These are phyloP conservation scores for Tubosaeta brunneosetosa DNA, from an alignment of 768 basidiomycete species.

Conservation along the genomic window DNA sequence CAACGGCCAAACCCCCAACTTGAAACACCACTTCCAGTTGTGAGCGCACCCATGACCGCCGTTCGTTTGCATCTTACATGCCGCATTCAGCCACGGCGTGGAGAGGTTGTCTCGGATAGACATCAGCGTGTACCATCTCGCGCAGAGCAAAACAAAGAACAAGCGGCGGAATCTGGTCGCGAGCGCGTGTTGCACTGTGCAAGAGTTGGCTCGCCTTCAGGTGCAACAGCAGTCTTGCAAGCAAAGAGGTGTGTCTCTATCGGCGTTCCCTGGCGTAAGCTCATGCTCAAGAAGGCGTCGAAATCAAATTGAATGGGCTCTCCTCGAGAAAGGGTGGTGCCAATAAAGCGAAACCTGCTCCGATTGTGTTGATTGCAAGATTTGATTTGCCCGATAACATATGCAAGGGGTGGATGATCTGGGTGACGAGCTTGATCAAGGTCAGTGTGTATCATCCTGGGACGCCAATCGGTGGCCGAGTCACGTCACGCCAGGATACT, in stretches of 20 bases:
- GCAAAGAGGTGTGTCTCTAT: conserved; percentile 39
- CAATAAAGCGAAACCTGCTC: conserved; percentile 8
- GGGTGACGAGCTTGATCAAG: conserved; percentile 7
- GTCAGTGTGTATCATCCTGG: background rate
- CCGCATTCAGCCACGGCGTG: conserved; percentile 35
- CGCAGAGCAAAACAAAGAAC: conserved; percentile 58
- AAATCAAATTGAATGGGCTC: conserved; percentile 40
- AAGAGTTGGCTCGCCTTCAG: conserved; percentile 49
- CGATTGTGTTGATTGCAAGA: conserved; percentile 17
- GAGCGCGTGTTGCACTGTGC: conserved; percentile 44
- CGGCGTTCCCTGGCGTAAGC: background rate
- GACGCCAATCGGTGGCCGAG: background rate
- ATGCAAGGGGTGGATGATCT: background rate
- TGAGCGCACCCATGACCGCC: conserved; percentile 27
- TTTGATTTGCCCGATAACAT: conserved; percentile 11
- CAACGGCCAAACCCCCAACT: conserved; percentile 69
- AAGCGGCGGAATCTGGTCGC: conserved; percentile 56
- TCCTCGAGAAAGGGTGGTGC: conserved; percentile 12
- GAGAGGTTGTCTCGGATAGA: conserved; percentile 40
- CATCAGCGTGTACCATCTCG: conserved; percentile 53
- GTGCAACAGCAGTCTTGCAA: conserved; percentile 29
- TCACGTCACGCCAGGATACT: conserved; percentile 1
- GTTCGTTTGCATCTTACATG: background rate
- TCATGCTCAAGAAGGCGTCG: conserved; percentile 32
- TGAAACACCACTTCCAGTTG: conserved; percentile 51